Percentiles rank a stretch among this genome's conserved stretches.
Evolutionary conservation across 768 basidiomycete species (phyloP).

Genomic region (Gloeopeniophorella convolvens): DNA sequence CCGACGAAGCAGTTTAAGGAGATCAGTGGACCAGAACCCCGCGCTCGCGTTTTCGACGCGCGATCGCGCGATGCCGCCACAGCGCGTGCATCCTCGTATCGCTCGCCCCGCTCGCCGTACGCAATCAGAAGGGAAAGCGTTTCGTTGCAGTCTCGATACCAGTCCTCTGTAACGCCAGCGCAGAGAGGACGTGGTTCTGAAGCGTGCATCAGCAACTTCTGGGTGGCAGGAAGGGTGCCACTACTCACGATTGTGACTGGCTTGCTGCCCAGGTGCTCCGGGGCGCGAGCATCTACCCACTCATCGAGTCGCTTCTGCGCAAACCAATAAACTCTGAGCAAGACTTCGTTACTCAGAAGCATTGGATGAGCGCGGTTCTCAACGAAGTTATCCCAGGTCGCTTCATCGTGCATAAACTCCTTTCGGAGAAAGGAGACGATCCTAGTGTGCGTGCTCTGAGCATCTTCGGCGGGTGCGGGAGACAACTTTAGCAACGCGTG

Average conservation of each 20-base stretch:
- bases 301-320: conserved; percentile 6
- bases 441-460: not conserved
- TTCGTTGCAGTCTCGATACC: conserved; percentile 16
- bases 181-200: conserved; percentile 9
- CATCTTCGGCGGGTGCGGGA: not conserved
- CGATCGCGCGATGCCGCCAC: conserved; percentile 11
- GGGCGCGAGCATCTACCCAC: conserved; percentile 5
- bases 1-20: conserved; percentile 7
- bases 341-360: conserved; percentile 6
- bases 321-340: conserved; percentile 14
- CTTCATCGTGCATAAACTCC: not conserved
- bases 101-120: conserved; percentile 10
- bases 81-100: conserved; percentile 7
- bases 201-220: not conserved
- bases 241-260: conserved; percentile 5
- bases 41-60: conserved; percentile 5
- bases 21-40: conserved; percentile 5
- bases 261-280: conserved; percentile 5
- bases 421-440: conserved; percentile 5
- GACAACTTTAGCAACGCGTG: not conserved
- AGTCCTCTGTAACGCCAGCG: conserved; percentile 9
- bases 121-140: conserved; percentile 11
- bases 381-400: conserved; percentile 9
- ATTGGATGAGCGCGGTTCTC: not conserved
- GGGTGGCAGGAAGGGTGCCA: not conserved